Base-by-base conservation (phyloP, 2,329 filamentous ascomycete genomes). In the Boeremia exigua region DNA sequence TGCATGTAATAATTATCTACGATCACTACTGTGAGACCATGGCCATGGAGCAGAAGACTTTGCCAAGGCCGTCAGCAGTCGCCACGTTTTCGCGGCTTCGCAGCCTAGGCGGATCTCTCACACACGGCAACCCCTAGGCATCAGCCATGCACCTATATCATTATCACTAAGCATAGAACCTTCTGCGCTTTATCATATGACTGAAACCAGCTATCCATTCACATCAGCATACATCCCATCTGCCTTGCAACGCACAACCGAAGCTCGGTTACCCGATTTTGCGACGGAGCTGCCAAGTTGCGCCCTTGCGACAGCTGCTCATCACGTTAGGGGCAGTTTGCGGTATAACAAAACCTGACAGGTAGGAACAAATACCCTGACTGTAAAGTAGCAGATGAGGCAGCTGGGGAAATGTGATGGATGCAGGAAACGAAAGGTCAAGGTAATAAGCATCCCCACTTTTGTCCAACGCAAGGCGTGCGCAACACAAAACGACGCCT, bases 401-500 rank as follows among this genome's bases (percentile, higher is more conserved):
- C 51, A 19, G 9, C 38, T 48, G 10, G 51, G 51, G 7, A 54
- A 54, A 43, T 54, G 51, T 15, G 51, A 54, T 32, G 44, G 27
- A 2, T 54, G 51, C 28, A 34, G 51, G 28, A 38, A 44, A 15
- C 44, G 44, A 12, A 54, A 54, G n/a, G 45, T 54, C n/a, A 54
- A 54, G 40, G 48, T 52, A 44, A 30, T 33, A 9, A 17, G 7
- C 28, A 34, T 6, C 6, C 12, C n/a, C 1, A 3, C 15, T 19
- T 11, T 9, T 19, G 11, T 4, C 15, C 9, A 3, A 6, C 34
- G 19, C 33, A 30, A 9, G 29, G 14, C 1, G 1, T 6, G 7
- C 23, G 25, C 14, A 8, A 6, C 19, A 15, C 17, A 3, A 15
- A 3, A 14, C 11, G 4, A 27, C 4, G 6, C 11, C 23, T 27